Base-by-base conservation (phyloP, 306 rosid genomes). In the Malus domestica region DNA sequence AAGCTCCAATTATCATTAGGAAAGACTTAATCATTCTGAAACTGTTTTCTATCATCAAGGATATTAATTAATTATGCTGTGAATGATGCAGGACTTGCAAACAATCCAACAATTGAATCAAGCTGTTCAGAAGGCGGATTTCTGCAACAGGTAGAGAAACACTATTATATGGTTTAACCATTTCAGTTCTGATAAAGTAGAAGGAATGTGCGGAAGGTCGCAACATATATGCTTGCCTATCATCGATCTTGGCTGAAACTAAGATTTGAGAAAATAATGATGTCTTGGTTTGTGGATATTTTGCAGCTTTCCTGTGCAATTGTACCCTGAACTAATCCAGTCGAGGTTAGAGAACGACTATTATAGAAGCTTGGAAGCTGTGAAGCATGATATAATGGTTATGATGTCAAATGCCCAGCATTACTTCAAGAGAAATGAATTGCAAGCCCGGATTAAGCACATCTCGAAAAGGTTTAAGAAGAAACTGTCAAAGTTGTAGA, bases 331-430 rank as follows among this genome's bases (percentile, higher is more conserved):
- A 79, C 79, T 90, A 74, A 89, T 93, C 80, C 83, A 73, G 54
- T 58, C 79, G 64, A 90, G 96, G 77, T 73, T 93, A 59, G 71
- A 42, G 79, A 89, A 89, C 67, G 77, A 90, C 72, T 93, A 93
- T 80, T 90, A 93, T 68, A 83, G 98, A 78, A 86, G 85, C 71
- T 78, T 86, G 84, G 91, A 93, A 76, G 88, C 88, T 72, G 91
- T 81, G 57, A 86, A 85, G 87, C 89, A 87, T 80, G 98, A 93
- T 80, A 85, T 92, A 46, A 74, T 5, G 72, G 88, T 86, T 72
- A 88, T 90, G 91, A 63, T 90, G 59, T 76, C 83, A 25, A 89
- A 90, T 68, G 90, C 88, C 27, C 79, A 73, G 71, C 71, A 72
- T 6, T 89, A 62, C 90, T 61, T 71, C 62, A 49, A 54, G 52